Percentiles rank a stretch among this genome's conserved stretches.
phyloP scores from a whole-genome alignment of 23 red algal genomes.

The Gracilaria caudata region DNA sequence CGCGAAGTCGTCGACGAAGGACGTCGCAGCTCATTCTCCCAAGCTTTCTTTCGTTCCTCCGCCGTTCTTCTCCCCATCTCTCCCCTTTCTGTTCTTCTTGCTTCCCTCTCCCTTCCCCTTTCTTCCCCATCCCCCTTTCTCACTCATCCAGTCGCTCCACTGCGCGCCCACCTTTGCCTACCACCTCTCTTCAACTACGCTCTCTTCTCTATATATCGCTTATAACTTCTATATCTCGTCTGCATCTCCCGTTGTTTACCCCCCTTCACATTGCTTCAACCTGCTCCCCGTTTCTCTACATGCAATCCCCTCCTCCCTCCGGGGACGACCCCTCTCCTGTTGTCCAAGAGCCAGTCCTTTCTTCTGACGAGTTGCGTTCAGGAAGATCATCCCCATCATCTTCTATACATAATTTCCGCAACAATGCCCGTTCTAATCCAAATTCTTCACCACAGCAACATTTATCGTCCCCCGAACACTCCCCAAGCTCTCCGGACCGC shows the following conservation, averaged over 20 bases:
- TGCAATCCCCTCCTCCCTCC: slow-evolving; percentile 8
- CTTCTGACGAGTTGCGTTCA: slow-evolving; percentile 10
- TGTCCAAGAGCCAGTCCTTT: slow-evolving; percentile 2
- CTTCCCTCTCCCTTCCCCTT: background rate
- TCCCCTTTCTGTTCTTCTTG: background rate
- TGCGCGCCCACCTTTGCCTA: background rate
- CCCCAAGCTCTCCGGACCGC: slow-evolving; percentile 19
- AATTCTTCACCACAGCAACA: slow-evolving; percentile 1
- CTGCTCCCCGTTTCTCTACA: slow-evolving; percentile 3
- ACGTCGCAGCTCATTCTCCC: slow-evolving; percentile 38
- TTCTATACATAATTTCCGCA: slow-evolving; percentile 14
- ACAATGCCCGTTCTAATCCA: background rate
- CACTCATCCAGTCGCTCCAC: background rate
- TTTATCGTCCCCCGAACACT: background rate
- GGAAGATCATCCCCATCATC: slow-evolving; percentile 13
- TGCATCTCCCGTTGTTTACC: slow-evolving; percentile 26
- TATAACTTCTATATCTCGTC: slow-evolving; percentile 44
- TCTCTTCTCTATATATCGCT: slow-evolving; percentile 28
- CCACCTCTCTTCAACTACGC: background rate
- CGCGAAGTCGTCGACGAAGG: slow-evolving; percentile 27
- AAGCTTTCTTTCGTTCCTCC: background rate
- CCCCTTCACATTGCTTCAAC: background rate
- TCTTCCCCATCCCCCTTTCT: background rate
- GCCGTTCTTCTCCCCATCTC: background rate
- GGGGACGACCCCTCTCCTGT: background rate